These are phyloP conservation scores for Closterium sp. DNA, from an alignment of 139 green algal species.

Conservation along the genomic window DNA sequence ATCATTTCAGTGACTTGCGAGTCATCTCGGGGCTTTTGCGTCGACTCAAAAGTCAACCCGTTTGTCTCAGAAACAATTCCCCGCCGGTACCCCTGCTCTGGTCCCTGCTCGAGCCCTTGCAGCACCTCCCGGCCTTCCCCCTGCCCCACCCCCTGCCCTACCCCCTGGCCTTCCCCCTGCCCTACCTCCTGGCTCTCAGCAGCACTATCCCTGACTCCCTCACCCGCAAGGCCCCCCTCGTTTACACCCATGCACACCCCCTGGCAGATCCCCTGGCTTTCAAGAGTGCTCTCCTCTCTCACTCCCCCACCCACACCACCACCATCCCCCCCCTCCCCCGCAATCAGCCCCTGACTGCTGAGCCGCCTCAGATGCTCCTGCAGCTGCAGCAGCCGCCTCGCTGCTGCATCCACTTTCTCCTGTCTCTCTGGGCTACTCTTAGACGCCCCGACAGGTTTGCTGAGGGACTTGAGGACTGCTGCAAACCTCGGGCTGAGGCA, in stretches of 20 bases:
- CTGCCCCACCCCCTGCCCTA: too few species aligned
- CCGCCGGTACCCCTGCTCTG: too few species aligned
- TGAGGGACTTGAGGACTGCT: not conserved
- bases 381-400: not conserved
- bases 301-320: too few species aligned
- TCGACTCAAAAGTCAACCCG: not conserved
- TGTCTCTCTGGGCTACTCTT: not conserved
- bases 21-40: not conserved
- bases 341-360: not conserved
- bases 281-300: not conserved
- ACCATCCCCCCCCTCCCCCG: not conserved
- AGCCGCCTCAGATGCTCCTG: not conserved
- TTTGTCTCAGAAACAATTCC: too few species aligned
- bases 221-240: not conserved
- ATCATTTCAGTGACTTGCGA: not conserved
- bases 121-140: too few species aligned
- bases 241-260: not conserved
- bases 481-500: not conserved
- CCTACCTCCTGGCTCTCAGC: not conserved
- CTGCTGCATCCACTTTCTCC: not conserved
- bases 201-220: not conserved
- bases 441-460: not conserved
- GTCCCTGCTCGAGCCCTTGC: too few species aligned
- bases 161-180: too few species aligned
- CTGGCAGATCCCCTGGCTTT: not conserved